Conservation (phyloP, 495 filamentous ascomycete species). For the Mycothermus thermophilus region DNA sequence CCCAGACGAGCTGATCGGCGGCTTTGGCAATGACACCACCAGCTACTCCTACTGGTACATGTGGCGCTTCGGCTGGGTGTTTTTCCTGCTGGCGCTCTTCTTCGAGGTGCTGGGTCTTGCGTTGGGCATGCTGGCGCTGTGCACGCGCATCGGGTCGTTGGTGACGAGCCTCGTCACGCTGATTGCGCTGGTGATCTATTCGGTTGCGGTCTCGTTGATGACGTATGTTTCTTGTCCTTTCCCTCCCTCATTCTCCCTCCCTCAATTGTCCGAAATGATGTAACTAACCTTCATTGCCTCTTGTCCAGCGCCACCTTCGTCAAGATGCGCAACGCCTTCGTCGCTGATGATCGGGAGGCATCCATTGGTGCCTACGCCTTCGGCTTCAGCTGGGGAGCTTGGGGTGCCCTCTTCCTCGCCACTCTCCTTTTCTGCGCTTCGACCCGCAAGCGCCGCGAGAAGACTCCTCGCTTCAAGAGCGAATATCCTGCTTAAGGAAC, state of each 20-base stretch:
- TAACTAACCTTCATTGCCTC: too few relatives aligned
- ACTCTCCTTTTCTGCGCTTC: constrained; percentile 56
- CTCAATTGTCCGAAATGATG: not conserved
- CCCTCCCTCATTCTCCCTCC: constrained; percentile 1
- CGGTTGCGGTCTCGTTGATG: constrained; percentile 36
- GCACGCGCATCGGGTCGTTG: constrained; percentile 33
- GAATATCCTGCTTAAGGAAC: not conserved
- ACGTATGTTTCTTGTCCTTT: constrained; percentile 26
- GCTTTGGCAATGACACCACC: constrained; percentile 34
- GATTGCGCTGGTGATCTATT: constrained; percentile 31
- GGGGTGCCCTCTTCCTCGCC: constrained; percentile 54
- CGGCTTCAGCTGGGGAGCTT: constrained; percentile 76
- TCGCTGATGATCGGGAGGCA: constrained; percentile 39
- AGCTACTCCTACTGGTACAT: constrained; percentile 38
- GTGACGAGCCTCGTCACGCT: constrained; percentile 26
- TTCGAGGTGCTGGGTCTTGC: constrained; percentile 43
- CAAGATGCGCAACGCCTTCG: constrained; percentile 59
- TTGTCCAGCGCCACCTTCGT: constrained; percentile 53
- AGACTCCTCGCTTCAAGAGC: too few relatives aligned
- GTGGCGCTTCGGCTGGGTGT: constrained; percentile 55
- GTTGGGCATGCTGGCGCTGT: constrained; percentile 36
- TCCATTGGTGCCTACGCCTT: constrained; percentile 58
- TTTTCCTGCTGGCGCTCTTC: constrained; percentile 58
- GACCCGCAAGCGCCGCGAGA: constrained; percentile 10
- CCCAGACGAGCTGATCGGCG: constrained; percentile 29